Evolutionary conservation across 2,329 filamentous ascomycete species (phyloP).

Genomic region (Aureobasidium sp.): DNA sequence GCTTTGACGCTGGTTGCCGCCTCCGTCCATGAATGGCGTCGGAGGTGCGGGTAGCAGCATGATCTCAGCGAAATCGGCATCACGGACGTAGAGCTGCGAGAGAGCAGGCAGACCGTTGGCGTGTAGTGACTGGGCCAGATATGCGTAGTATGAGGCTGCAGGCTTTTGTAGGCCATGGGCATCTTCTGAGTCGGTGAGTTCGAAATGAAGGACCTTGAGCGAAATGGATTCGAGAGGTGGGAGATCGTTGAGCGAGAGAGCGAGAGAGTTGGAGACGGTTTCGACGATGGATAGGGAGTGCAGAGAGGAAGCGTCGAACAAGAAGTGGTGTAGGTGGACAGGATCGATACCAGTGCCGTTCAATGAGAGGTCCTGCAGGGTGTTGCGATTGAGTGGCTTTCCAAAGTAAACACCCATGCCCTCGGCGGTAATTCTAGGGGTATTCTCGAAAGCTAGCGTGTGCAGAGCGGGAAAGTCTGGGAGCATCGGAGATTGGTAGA

Average conservation of each 20-base stretch:
- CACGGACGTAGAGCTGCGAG: constrained; percentile 74
- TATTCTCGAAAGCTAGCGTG: constrained; percentile 65
- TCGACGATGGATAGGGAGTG: constrained; percentile 53
- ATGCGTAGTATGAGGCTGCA: constrained; percentile 66
- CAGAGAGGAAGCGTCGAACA: constrained; percentile 52
- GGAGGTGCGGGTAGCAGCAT: constrained; percentile 65
- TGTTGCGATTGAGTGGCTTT: constrained; percentile 50
- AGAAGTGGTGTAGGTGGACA: constrained; percentile 52
- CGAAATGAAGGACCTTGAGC: constrained; percentile 69
- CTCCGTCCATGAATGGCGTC: constrained; percentile 40
- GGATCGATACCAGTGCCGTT: constrained; percentile 64
- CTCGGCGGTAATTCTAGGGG: constrained; percentile 61
- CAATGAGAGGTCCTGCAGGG: constrained; percentile 63
- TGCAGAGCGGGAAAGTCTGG: constrained; percentile 69
- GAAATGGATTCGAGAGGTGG: constrained; percentile 62
- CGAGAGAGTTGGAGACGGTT: constrained; percentile 51
- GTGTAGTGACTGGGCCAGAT: constrained; percentile 76
- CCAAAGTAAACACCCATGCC: constrained; percentile 66
- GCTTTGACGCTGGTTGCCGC: constrained; percentile 4
- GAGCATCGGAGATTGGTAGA: constrained; percentile 55
- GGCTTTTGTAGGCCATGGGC: constrained; percentile 52
- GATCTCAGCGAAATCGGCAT: constrained; percentile 73
- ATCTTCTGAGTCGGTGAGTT: constrained; percentile 61
- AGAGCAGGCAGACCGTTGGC: constrained; percentile 67
- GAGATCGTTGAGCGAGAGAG: constrained; percentile 38